Percentiles rank a stretch among this genome's conserved stretches.
Evolutionary conservation across 805 yeast genomes (phyloP).

Genomic region (Suhomyces tanzawaensis): DNA sequence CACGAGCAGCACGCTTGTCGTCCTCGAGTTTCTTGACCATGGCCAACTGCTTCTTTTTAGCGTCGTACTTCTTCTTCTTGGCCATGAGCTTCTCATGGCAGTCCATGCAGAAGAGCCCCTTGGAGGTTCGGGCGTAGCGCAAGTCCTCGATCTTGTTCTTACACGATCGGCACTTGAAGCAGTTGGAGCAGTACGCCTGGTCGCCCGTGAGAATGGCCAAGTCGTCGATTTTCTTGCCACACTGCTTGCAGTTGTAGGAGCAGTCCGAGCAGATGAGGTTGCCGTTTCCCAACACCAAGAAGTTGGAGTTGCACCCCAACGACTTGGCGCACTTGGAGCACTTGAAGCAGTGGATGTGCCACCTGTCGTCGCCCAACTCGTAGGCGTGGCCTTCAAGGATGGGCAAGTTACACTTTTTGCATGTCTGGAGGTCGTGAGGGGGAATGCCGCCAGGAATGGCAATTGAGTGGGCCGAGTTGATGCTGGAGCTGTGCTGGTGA

Average conservation of each 20-base stretch:
- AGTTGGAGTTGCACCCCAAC: slow-evolving; percentile 84
- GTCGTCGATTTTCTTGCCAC: slow-evolving; percentile 85
- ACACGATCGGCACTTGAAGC: slow-evolving; percentile 90
- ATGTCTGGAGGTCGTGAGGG: slow-evolving; percentile 23
- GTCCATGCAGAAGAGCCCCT: slow-evolving; percentile 87
- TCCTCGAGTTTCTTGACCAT: slow-evolving; percentile 27
- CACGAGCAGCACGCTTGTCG: slow-evolving; percentile 10
- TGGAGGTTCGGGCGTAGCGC: slow-evolving; percentile 87
- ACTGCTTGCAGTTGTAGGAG: slow-evolving; percentile 84
- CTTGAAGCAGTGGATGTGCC: slow-evolving; percentile 92
- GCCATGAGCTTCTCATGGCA: slow-evolving; percentile 85
- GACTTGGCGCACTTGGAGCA: slow-evolving; percentile 81
- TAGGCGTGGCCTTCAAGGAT: slow-evolving; percentile 92
- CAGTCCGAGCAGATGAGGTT: slow-evolving; percentile 86
- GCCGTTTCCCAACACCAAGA: slow-evolving; percentile 90
- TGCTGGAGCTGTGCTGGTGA: background rate
- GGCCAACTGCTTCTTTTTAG: slow-evolving; percentile 36
- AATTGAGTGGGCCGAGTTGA: slow-evolving; percentile 2
- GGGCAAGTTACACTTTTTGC: slow-evolving; percentile 42
- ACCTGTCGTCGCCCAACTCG: slow-evolving; percentile 88
- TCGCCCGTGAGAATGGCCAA: slow-evolving; percentile 93
- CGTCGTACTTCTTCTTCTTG: slow-evolving; percentile 65
- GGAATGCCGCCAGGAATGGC: slow-evolving; percentile 1
- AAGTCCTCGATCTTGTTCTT: slow-evolving; percentile 81
- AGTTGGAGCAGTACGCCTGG: slow-evolving; percentile 87